Evolutionary conservation across 305 asterid species (phyloP).

Genomic region (Rubia tinctorum): DNA sequence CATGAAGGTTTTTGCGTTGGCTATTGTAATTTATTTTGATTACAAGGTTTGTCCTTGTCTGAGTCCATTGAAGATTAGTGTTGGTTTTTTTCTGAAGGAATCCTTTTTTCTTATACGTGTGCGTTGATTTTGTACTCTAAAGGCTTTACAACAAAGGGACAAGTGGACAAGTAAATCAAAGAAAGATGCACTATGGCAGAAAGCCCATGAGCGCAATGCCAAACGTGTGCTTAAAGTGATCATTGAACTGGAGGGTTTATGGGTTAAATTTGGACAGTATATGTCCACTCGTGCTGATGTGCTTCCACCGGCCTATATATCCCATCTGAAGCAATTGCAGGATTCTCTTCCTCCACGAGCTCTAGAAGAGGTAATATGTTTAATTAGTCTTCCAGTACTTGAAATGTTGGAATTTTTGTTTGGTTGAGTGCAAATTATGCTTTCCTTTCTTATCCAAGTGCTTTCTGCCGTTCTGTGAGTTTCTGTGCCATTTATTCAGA

Average conservation of each 20-base stretch:
- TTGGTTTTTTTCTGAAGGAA: constrained; percentile 10
- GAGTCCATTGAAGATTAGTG: background rate
- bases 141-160: constrained; percentile 84
- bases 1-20: constrained; percentile 74
- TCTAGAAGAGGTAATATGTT: constrained; percentile 64
- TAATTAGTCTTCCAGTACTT: background rate
- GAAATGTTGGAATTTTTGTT: background rate
- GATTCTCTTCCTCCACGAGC: constrained; percentile 98
- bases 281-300: constrained; percentile 99
- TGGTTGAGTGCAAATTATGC: background rate
- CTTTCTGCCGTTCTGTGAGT: background rate
- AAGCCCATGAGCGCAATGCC: constrained; percentile 94
- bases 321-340: constrained; percentile 84
- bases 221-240: constrained; percentile 78
- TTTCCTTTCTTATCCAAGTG: background rate
- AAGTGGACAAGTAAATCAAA: constrained; percentile 71
- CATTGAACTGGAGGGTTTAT: constrained; percentile 86
- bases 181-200: constrained; percentile 78
- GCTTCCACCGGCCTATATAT: constrained; percentile 86
- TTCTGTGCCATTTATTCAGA: background rate
- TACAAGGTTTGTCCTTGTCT: constrained; percentile 55
- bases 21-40: constrained; percentile 79
- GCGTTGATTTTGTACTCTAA: constrained; percentile 18
- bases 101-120: constrained; percentile 17
- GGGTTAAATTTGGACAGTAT: constrained; percentile 98